These are phyloP conservation scores for Flaveria trinervia DNA, from an alignment of 129 eudicot species.

Conservation along the genomic window DNA sequence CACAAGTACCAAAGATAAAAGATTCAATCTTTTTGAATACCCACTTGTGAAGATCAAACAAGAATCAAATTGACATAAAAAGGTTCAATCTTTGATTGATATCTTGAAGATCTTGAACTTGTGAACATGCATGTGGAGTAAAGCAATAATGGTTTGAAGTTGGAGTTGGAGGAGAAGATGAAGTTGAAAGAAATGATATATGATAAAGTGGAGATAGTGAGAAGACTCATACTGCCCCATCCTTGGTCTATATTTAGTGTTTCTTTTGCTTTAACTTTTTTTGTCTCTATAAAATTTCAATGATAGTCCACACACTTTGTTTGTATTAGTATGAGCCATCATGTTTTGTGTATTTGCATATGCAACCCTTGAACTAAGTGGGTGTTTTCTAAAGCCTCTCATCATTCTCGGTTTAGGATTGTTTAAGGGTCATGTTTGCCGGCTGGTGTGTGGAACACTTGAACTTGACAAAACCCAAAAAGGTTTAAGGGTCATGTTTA, in stretches of 20 bases:
- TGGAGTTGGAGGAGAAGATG: slow-evolving; percentile 25
- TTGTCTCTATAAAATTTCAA: slow-evolving; percentile 16
- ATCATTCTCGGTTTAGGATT: too few species aligned
- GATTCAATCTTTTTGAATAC: slow-evolving; percentile 28
- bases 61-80: slow-evolving; percentile 21
- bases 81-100: slow-evolving; percentile 10
- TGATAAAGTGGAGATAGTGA: slow-evolving; percentile 40
- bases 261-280: slow-evolving; percentile 36
- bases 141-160: slow-evolving; percentile 28
- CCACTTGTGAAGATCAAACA: slow-evolving; percentile 22
- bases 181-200: slow-evolving; percentile 29
- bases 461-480: too few species aligned
- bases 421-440: too few species aligned
- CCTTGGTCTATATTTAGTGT: slow-evolving; percentile 36
- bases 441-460: too few species aligned
- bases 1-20: slow-evolving; percentile 10
- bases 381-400: too few species aligned
- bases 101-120: slow-evolving; percentile 11
- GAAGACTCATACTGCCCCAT: slow-evolving; percentile 33
- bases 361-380: background rate
- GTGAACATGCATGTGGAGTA: slow-evolving; percentile 17
- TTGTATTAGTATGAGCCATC: background rate
- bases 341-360: background rate
- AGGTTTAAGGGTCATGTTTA: too few species aligned
- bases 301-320: slow-evolving; percentile 20